Evolutionary conservation across 2,329 filamentous ascomycete species (phyloP).

Genomic region (Ascochyta fabae): DNA sequence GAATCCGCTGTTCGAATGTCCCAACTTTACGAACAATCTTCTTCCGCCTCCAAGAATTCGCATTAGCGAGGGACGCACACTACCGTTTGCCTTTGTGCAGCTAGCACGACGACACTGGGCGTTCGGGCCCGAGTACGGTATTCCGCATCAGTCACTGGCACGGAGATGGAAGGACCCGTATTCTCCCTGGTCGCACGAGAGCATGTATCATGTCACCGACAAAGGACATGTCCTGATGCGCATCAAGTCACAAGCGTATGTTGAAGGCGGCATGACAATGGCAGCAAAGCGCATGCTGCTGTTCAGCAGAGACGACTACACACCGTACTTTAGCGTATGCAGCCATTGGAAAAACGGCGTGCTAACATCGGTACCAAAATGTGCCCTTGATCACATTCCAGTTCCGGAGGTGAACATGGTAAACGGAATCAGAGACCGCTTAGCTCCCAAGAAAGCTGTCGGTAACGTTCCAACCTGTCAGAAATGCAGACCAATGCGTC

Average conservation of each 20-base stretch:
- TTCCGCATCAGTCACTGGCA: conserved; percentile 48
- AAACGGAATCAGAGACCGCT: conserved; percentile 46
- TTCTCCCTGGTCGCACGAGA: conserved; percentile 61
- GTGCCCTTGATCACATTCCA: conserved; percentile 65
- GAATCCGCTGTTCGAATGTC: conserved; percentile 65
- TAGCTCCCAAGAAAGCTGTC: conserved; percentile 40
- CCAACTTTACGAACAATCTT: conserved; percentile 58
- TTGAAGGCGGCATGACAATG: conserved; percentile 56
- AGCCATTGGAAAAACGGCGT: conserved; percentile 68
- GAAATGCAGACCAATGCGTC: conserved; percentile 63
- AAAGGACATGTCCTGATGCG: conserved; percentile 64
- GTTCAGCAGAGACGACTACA: conserved; percentile 66
- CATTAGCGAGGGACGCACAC: conserved; percentile 58
- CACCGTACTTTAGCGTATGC: conserved; percentile 67
- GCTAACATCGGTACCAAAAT: conserved; percentile 67
- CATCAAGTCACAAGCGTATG: conserved; percentile 62
- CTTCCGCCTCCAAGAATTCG: conserved; percentile 60
- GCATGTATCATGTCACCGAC: conserved; percentile 59
- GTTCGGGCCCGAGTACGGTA: conserved; percentile 52
- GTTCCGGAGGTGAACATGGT: conserved; percentile 52
- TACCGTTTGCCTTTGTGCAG: conserved; percentile 66
- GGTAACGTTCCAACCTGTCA: conserved; percentile 61
- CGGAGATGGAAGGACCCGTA: conserved; percentile 62
- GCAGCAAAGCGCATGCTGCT: conserved; percentile 62
- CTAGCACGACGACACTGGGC: conserved; percentile 59